Evolutionary conservation across 371 early-diverging fungal genomes (phyloP).

Genomic region (Rhizoclosmatium hyalinum): DNA sequence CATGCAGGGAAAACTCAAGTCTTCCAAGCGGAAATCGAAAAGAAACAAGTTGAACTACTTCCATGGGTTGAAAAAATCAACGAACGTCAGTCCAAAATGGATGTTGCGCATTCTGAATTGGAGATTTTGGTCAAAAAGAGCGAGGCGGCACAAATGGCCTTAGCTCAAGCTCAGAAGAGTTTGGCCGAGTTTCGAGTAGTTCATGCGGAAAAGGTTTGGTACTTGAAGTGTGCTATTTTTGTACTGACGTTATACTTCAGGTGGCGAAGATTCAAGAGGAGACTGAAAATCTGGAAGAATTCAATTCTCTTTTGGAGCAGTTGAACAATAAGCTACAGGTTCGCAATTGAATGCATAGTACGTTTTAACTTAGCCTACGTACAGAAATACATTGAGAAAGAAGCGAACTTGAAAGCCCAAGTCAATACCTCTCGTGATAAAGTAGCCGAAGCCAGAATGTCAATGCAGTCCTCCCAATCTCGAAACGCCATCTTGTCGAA

Average conservation of each 20-base stretch:
- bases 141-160: constrained; percentile 21
- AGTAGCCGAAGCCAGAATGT: constrained; percentile 69
- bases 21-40: constrained; percentile 43
- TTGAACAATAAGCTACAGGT: constrained; percentile 18
- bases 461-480: constrained; percentile 72
- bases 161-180: constrained; percentile 67
- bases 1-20: constrained; percentile 48
- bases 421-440: constrained; percentile 63
- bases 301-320: neutral
- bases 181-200: constrained; percentile 45
- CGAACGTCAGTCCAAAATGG: constrained; percentile 39
- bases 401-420: constrained; percentile 9
- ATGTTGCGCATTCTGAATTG: constrained; percentile 81
- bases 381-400: constrained; percentile 31
- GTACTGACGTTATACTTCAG: constrained; percentile 1
- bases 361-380: neutral
- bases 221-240: neutral
- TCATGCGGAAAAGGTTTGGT: constrained; percentile 40
- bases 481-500: constrained; percentile 77
- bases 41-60: constrained; percentile 42
- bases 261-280: neutral
- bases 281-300: neutral
- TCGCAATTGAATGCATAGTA: neutral
- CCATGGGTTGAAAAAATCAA: constrained; percentile 52
- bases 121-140: constrained; percentile 38